Conservation (phyloP, 225 moss, liverwort and hornwort species). For the Sphagnum contortum region DNA sequence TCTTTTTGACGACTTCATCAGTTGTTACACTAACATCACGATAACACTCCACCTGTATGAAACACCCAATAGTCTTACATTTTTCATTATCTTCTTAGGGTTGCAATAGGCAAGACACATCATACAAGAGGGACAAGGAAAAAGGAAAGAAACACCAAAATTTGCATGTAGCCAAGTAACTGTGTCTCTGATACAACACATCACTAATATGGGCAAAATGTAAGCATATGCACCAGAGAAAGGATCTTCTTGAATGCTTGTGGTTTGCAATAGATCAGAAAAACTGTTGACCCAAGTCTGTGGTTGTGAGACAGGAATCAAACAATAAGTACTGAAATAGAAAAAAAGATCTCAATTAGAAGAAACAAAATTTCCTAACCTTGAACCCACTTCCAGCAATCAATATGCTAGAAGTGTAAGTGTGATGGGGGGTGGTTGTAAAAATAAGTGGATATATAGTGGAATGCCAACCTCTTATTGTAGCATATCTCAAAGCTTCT, state of each 20-base stretch:
- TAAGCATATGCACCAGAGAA: conserved; percentile 34
- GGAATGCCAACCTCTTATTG: no score
- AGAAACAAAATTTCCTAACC: no score
- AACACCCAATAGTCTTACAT: background rate
- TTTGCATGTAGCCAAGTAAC: background rate
- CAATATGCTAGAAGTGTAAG: no score
- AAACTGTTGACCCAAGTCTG: conserved; percentile 59
- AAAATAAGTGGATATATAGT: no score
- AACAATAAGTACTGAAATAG: no score
- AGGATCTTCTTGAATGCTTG: conserved; percentile 64
- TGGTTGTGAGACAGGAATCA: conserved; percentile 30
- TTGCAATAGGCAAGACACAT: background rate
- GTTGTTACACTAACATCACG: conserved; percentile 60
- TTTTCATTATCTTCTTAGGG: background rate
- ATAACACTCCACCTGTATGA: conserved; percentile 51
- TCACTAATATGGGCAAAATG: no score
- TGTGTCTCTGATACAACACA: no score
- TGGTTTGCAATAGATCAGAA: conserved; percentile 70
- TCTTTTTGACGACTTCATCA: conserved; percentile 77
- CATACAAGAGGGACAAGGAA: background rate
- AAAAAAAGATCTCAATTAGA: no score
- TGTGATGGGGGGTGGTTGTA: no score
- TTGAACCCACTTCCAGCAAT: no score
- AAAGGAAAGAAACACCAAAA: background rate
- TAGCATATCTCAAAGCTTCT: no score